These are phyloP conservation scores for Botrytis deweyae DNA, from an alignment of 2,329 filamentous ascomycete genomes.

Conservation along the genomic window DNA sequence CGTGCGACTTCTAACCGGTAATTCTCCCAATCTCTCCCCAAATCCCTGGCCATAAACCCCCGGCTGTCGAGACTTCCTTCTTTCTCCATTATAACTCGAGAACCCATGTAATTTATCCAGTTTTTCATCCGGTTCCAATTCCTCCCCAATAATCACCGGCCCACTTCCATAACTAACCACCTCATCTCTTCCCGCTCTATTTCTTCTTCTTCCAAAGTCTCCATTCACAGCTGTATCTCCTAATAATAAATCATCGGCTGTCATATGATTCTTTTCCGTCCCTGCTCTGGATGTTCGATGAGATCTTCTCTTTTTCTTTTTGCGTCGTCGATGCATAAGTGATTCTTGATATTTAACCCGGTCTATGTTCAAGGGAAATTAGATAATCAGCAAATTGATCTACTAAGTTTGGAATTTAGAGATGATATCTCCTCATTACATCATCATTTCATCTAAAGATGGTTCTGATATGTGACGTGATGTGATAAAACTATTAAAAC, in stretches of 20 bases:
- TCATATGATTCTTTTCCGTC: slow-evolving; percentile 14
- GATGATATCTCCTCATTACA: neutral
- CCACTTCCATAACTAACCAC: slow-evolving; percentile 19
- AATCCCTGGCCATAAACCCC: neutral
- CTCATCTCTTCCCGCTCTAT: slow-evolving; percentile 6
- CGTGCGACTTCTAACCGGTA: slow-evolving; percentile 1
- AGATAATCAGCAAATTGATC: slow-evolving; percentile 1
- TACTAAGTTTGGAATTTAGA: neutral
- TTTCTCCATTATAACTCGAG: slow-evolving; percentile 7
- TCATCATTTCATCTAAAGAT: slow-evolving; percentile 19
- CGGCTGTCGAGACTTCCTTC: neutral
- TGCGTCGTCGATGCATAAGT: slow-evolving; percentile 9
- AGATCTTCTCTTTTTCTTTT: slow-evolving; percentile 21
- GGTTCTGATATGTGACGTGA: slow-evolving; percentile 14
- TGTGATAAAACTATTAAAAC: slow-evolving; percentile 5
- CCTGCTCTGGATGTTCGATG: slow-evolving; percentile 14
- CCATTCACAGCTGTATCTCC: slow-evolving; percentile 13
- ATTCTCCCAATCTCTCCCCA: neutral
- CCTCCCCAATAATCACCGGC: slow-evolving; percentile 9
- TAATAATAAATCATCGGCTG: slow-evolving; percentile 18
- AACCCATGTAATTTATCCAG: slow-evolving; percentile 4
- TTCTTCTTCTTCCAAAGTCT: slow-evolving; percentile 5
- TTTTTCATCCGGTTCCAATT: slow-evolving; percentile 14
- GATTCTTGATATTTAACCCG: slow-evolving; percentile 16
- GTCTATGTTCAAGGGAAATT: neutral